Evolutionary conservation across 805 yeast species (phyloP).

Genomic region (Dipodascus geniculatus): DNA sequence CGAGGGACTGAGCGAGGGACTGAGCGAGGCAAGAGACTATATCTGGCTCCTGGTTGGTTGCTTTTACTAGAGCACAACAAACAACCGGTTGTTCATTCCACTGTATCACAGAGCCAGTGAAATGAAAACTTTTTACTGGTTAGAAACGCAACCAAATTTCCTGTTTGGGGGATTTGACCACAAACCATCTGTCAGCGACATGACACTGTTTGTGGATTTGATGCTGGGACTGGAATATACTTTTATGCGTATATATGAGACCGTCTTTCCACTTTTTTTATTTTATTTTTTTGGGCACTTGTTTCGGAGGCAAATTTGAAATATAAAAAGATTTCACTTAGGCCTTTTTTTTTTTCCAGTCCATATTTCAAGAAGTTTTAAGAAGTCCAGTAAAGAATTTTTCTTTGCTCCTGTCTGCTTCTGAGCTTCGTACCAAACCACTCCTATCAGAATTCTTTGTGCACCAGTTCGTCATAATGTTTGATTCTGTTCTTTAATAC

Average conservation of each 20-base stretch:
- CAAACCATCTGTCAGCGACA: background rate
- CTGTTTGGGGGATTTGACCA: background rate
- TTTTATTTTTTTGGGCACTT: background rate
- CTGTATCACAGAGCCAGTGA: too few relatives aligned
- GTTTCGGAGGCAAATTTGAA: background rate
- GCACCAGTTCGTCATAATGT: background rate
- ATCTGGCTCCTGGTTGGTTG: too few relatives aligned
- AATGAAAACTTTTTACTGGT: background rate
- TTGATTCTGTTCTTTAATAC: constrained; percentile 1
- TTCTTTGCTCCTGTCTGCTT: background rate
- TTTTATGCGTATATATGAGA: background rate
- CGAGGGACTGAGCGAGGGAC: too few relatives aligned
- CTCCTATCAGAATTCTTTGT: background rate
- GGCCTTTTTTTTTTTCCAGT: too few relatives aligned
- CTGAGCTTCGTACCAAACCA: background rate
- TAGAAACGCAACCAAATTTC: background rate
- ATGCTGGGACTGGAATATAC: background rate
- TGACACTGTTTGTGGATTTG: too few relatives aligned
- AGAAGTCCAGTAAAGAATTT: background rate
- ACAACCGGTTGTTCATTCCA: too few relatives aligned
- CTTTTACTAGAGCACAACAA: too few relatives aligned
- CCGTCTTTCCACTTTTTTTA: background rate
- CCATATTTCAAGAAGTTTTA: too few relatives aligned
- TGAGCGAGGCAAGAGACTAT: too few relatives aligned
- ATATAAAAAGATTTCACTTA: background rate